Percentiles rank a stretch among this genome's conserved stretches.
These are phyloP conservation scores for Acorus gramineus DNA, from an alignment of 106 monocot genomes.

Conservation along the genomic window DNA sequence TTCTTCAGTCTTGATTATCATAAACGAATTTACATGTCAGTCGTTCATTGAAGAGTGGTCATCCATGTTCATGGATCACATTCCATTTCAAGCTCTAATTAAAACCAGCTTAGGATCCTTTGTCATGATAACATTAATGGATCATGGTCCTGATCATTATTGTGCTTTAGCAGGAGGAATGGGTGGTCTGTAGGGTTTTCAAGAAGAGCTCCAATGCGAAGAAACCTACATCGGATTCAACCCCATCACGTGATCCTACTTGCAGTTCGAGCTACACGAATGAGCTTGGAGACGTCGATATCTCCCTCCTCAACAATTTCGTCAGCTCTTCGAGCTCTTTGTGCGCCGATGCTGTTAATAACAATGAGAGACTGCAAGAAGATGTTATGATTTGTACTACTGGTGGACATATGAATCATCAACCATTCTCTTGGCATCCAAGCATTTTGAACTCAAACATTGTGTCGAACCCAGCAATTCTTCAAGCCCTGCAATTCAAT, in stretches of 20 bases:
- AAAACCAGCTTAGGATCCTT: neutral
- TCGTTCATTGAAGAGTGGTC: too few relatives aligned
- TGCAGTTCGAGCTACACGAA: conserved; percentile 14
- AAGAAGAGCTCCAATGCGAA: conserved; percentile 36
- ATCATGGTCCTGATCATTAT: neutral
- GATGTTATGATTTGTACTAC: conserved; percentile 29
- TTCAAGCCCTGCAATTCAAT: conserved; percentile 15
- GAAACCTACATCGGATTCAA: conserved; percentile 13
- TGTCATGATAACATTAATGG: neutral
- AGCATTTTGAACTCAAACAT: conserved; percentile 7
- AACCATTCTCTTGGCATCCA: conserved; percentile 13
- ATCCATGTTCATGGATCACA: too few relatives aligned
- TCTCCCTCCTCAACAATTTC: conserved; percentile 19
- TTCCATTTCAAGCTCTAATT: neutral
- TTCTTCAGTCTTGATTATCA: neutral
- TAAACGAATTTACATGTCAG: neutral
- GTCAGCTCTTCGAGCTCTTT: conserved; percentile 6
- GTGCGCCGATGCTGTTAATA: conserved; percentile 11
- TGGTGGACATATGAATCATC: conserved; percentile 9
- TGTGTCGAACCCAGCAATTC: conserved; percentile 1
- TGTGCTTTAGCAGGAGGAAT: conserved; percentile 40
- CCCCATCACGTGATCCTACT: conserved; percentile 19
- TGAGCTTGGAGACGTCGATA: conserved; percentile 38
- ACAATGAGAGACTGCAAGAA: neutral
- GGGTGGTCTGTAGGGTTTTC: conserved; percentile 73